Percentiles rank a stretch among this genome's conserved stretches.
Evolutionary conservation across 768 basidiomycete genomes (phyloP).

Genomic region (Boletellus ananas): DNA sequence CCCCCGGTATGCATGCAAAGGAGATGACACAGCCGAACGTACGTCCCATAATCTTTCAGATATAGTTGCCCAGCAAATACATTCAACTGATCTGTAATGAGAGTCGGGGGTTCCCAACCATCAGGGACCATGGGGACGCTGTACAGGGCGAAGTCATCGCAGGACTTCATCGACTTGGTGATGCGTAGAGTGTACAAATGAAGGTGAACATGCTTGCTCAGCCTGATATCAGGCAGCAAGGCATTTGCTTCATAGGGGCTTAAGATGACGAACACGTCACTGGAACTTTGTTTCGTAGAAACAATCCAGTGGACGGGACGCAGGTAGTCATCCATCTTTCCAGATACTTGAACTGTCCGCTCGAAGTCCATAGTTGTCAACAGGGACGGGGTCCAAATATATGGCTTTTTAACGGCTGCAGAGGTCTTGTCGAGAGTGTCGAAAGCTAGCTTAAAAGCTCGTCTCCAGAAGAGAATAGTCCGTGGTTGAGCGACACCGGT

Average conservation of each 20-base stretch:
- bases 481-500: conserved; percentile 22
- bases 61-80: conserved; percentile 46
- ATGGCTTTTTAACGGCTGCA: conserved; percentile 12
- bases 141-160: conserved; percentile 31
- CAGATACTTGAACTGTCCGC: neutral
- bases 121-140: conserved; percentile 18
- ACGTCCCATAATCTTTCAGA: conserved; percentile 30
- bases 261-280: conserved; percentile 31
- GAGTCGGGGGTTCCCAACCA: conserved; percentile 11
- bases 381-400: conserved; percentile 14
- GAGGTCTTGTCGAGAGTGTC: conserved; percentile 3
- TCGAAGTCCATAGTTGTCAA: conserved; percentile 16
- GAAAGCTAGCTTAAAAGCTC: conserved; percentile 19
- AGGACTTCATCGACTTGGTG: conserved; percentile 29
- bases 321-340: conserved; percentile 31
- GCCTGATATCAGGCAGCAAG: conserved; percentile 35
- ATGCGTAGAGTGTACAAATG: conserved; percentile 42
- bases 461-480: neutral
- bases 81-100: conserved; percentile 34
- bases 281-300: conserved; percentile 28
- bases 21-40: conserved; percentile 32
- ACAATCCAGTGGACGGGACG: conserved; percentile 44
- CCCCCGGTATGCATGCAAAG: conserved; percentile 39
- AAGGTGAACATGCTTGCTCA: conserved; percentile 31
- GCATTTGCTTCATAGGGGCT: conserved; percentile 40